These are phyloP conservation scores for Debaryomyces maramus DNA, from an alignment of 805 yeast genomes.

Conservation along the genomic window DNA sequence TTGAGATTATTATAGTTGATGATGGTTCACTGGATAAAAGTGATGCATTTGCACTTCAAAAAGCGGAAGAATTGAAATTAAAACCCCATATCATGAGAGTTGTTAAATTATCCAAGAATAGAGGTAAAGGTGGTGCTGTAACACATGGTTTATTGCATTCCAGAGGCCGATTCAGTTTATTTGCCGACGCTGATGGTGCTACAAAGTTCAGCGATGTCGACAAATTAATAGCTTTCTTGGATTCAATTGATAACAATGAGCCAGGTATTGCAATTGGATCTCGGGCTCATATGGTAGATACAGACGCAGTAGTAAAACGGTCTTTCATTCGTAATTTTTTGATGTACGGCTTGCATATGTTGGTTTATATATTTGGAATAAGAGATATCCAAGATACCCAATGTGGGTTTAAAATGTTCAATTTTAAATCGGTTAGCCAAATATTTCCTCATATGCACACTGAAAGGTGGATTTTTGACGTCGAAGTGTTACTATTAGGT, in stretches of 20 bases:
- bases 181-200: slow-evolving; percentile 99
- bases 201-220: slow-evolving; percentile 71
- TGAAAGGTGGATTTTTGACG: slow-evolving; percentile 98
- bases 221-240: slow-evolving; percentile 48
- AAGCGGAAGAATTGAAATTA: slow-evolving; percentile 50
- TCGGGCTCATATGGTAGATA: slow-evolving; percentile 93
- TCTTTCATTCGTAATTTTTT: slow-evolving; percentile 83
- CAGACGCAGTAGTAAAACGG: slow-evolving; percentile 96
- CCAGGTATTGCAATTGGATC: slow-evolving; percentile 85
- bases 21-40: slow-evolving; percentile 91
- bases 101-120: slow-evolving; percentile 64
- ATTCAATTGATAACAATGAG: slow-evolving; percentile 17
- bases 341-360: slow-evolving; percentile 88
- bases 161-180: slow-evolving; percentile 71
- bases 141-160: slow-evolving; percentile 83
- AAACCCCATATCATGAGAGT: slow-evolving; percentile 66
- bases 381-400: slow-evolving; percentile 88
- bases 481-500: slow-evolving; percentile 83
- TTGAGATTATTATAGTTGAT: slow-evolving; percentile 85
- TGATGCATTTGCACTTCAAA: slow-evolving; percentile 63
- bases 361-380: slow-evolving; percentile 87
- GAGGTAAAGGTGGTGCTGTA: slow-evolving; percentile 92
- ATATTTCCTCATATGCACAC: slow-evolving; percentile 93
- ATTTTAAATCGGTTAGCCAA: slow-evolving; percentile 57
- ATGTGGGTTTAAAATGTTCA: slow-evolving; percentile 94